Percentiles rank a stretch among this genome's conserved stretches.
These are phyloP conservation scores for Saccharomyces pastorianus DNA, from an alignment of 1,139 yeast genomes.

Conservation along the genomic window DNA sequence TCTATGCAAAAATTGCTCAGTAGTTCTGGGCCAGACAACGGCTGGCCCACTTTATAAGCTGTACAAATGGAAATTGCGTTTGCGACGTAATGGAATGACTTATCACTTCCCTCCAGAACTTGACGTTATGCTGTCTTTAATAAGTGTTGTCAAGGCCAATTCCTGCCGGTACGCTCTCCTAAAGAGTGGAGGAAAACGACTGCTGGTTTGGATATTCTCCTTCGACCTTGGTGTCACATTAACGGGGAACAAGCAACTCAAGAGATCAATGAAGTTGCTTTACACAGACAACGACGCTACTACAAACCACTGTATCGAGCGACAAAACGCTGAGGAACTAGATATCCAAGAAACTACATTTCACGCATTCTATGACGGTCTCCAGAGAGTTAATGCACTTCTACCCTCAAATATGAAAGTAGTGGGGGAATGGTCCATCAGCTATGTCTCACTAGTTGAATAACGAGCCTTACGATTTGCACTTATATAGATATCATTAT, in stretches of 20 bases:
- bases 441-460: too few relatives aligned
- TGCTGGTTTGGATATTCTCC: slow-evolving; percentile 26
- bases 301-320: background rate
- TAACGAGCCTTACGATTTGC: too few relatives aligned
- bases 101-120: slow-evolving; percentile 11
- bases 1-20: slow-evolving; percentile 15
- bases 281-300: slow-evolving; percentile 8
- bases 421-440: too few relatives aligned
- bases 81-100: slow-evolving; percentile 5
- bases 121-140: slow-evolving; percentile 16
- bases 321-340: background rate
- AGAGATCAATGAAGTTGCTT: slow-evolving; percentile 17
- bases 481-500: too few relatives aligned
- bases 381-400: background rate
- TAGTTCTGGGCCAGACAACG: slow-evolving; percentile 16
- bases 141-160: slow-evolving; percentile 17
- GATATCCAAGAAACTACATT: background rate
- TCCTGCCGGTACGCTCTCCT: slow-evolving; percentile 21
- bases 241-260: slow-evolving; percentile 1
- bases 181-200: slow-evolving; percentile 5
- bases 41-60: slow-evolving; percentile 16
- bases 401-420: background rate
- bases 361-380: background rate
- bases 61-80: slow-evolving; percentile 21
- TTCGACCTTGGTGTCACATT: slow-evolving; percentile 15